These are phyloP conservation scores for Fusarium sambucinum DNA, from an alignment of 2,329 filamentous ascomycete species.

Conservation along the genomic window DNA sequence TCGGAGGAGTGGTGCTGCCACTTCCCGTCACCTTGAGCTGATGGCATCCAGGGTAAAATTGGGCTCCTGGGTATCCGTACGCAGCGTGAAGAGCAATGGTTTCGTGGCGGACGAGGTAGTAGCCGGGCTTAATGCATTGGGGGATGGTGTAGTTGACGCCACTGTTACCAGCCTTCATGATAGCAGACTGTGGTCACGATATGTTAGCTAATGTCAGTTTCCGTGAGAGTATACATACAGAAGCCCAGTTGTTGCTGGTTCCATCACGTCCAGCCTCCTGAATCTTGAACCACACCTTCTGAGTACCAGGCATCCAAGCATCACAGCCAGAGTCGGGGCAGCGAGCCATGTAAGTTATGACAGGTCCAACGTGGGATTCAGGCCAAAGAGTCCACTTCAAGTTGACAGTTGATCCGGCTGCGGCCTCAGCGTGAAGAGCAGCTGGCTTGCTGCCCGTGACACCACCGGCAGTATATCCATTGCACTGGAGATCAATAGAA, in stretches of 20 bases:
- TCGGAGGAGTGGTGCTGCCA: conserved; percentile 57
- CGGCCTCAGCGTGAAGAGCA: conserved; percentile 63
- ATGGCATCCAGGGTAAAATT: conserved; percentile 70
- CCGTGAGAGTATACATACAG: conserved; percentile 44
- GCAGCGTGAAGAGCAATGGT: conserved; percentile 66
- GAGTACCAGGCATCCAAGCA: conserved; percentile 60
- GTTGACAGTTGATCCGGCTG: conserved; percentile 65
- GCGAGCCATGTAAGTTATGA: conserved; percentile 70
- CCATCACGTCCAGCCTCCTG: conserved; percentile 63
- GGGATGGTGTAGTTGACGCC: conserved; percentile 67
- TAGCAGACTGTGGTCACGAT: conserved; percentile 48
- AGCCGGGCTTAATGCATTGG: conserved; percentile 62
- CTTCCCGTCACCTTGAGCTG: conserved; percentile 66
- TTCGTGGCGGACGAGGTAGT: conserved; percentile 70
- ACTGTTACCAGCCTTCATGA: conserved; percentile 60
- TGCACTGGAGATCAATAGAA: conserved; percentile 67
- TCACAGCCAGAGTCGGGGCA: conserved; percentile 66
- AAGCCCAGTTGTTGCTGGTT: conserved; percentile 63
- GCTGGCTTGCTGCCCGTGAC: conserved; percentile 63
- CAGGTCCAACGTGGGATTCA: conserved; percentile 64
- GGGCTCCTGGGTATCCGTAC: conserved; percentile 63
- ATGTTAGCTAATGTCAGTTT: not conserved
- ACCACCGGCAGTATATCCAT: conserved; percentile 63
- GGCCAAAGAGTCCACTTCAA: conserved; percentile 68
- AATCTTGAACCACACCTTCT: conserved; percentile 69